Percentiles rank a stretch among this genome's conserved stretches.
phyloP scores from a whole-genome alignment of 768 basidiomycete genomes.

The Agaricus sinodeliciosus region DNA sequence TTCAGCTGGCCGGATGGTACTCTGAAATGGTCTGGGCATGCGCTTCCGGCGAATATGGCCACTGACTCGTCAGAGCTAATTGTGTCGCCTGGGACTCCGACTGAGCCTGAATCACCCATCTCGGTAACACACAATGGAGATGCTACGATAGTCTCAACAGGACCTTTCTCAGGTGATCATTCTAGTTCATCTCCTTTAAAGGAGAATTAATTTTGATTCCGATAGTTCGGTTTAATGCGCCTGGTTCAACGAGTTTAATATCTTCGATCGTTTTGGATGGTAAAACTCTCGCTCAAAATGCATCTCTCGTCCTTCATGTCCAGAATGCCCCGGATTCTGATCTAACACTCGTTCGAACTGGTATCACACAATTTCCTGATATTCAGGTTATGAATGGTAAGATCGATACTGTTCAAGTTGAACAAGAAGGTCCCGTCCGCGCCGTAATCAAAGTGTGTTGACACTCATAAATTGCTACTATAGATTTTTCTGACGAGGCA shows the following conservation, averaged over 20 bases:
- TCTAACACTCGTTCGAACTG: slow-evolving; percentile 10
- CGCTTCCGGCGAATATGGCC: slow-evolving; percentile 22
- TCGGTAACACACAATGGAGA: slow-evolving; percentile 19
- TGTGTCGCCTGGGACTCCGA: slow-evolving; percentile 24
- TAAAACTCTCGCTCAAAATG: slow-evolving; percentile 22
- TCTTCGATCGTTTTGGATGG: slow-evolving; percentile 23
- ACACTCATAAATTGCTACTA: not conserved
- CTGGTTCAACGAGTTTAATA: slow-evolving; percentile 24
- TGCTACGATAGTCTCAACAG: slow-evolving; percentile 25
- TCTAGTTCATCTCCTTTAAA: not conserved
- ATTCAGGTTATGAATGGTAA: slow-evolving; percentile 17
- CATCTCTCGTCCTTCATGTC: slow-evolving; percentile 23
- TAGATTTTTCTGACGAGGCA: not conserved
- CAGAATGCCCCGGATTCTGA: slow-evolving; percentile 30
- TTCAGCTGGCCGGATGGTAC: slow-evolving; percentile 32
- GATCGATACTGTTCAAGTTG: slow-evolving; percentile 23
- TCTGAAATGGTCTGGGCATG: slow-evolving; percentile 33
- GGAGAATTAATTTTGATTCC: not conserved
- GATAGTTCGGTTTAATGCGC: slow-evolving; percentile 24
- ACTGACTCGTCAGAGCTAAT: slow-evolving; percentile 17
- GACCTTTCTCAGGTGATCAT: slow-evolving; percentile 24
- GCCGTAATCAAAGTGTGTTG: slow-evolving; percentile 28
- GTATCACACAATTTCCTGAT: slow-evolving; percentile 11
- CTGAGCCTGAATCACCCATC: slow-evolving; percentile 25
- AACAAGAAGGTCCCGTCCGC: slow-evolving; percentile 29